phyloP scores from a whole-genome alignment of 257 asterid genomes.

The Lantana camara region DNA sequence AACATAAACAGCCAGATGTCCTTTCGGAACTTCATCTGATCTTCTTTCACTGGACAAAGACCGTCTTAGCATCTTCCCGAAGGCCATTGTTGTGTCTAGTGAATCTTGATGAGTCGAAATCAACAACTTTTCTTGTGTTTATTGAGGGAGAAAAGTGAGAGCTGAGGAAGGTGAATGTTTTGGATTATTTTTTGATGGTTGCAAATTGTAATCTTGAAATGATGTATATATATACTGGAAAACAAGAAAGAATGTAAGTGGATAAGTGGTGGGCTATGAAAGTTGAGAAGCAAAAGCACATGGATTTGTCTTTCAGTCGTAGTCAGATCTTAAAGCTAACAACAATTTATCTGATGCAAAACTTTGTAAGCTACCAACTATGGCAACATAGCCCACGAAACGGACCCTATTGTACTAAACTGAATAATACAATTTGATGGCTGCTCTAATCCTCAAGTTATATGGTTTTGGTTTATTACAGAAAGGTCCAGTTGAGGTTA shows the following conservation, averaged over 20 bases:
- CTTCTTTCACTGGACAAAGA: constrained; percentile 29
- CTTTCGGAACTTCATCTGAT: constrained; percentile 43
- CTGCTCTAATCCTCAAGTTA: neutral
- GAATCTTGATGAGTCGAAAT: neutral
- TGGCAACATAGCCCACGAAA: too few relatives aligned
- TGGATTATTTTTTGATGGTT: constrained; percentile 24
- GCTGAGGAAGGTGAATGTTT: neutral
- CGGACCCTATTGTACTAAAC: too few relatives aligned
- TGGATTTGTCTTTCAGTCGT: constrained; percentile 25
- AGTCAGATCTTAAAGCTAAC: too few relatives aligned
- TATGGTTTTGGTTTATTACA: neutral
- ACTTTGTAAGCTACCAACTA: too few relatives aligned
- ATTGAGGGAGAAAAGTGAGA: constrained; percentile 3
- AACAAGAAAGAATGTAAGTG: neutral
- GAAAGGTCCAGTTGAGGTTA: neutral
- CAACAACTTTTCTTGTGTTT: neutral
- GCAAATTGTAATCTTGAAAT: neutral
- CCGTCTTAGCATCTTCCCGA: constrained; percentile 28
- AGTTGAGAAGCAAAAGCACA: constrained; percentile 26
- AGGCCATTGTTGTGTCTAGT: constrained; percentile 29
- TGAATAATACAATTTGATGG: neutral
- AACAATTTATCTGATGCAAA: too few relatives aligned
- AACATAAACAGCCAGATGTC: constrained; percentile 45
- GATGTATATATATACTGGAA: constrained; percentile 31
- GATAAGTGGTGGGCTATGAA: constrained; percentile 19